Evolutionary conservation across 139 green algal genomes (phyloP).

Genomic region (Tetraselmis chui): DNA sequence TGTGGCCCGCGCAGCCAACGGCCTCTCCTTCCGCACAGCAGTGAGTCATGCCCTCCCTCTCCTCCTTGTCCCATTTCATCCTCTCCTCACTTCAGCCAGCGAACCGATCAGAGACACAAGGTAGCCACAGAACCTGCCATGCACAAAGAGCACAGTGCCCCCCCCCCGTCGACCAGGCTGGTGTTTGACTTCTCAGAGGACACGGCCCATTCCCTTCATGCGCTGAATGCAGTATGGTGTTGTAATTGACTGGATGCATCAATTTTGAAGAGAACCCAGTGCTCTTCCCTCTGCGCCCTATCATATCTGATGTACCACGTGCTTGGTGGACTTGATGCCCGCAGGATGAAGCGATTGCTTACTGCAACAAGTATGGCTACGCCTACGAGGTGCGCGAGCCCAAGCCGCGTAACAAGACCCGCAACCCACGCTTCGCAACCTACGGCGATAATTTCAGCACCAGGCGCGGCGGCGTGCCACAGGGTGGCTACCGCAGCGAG

Average conservation of each 20-base stretch:
- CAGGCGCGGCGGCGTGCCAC: neutral
- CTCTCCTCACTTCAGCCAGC: too few species aligned
- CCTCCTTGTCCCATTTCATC: too few species aligned
- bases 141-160: too few species aligned
- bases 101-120: too few species aligned
- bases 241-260: too few species aligned
- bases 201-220: too few species aligned
- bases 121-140: too few species aligned
- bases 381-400: constrained; percentile 63
- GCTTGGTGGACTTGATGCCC: constrained; percentile 41
- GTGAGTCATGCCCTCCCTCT: too few species aligned
- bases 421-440: constrained; percentile 52
- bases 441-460: constrained; percentile 77
- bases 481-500: neutral
- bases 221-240: too few species aligned
- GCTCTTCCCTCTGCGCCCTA: neutral
- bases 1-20: constrained; percentile 32
- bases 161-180: too few species aligned
- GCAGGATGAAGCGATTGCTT: constrained; percentile 67
- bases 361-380: constrained; percentile 55
- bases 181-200: too few species aligned
- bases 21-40: neutral
- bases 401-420: constrained; percentile 19
- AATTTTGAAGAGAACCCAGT: constrained; percentile 19
- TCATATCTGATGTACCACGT: constrained; percentile 18